Evolutionary conservation across 176 grass and related monocot species (phyloP).

Genomic region (Aegilops bicornis): DNA sequence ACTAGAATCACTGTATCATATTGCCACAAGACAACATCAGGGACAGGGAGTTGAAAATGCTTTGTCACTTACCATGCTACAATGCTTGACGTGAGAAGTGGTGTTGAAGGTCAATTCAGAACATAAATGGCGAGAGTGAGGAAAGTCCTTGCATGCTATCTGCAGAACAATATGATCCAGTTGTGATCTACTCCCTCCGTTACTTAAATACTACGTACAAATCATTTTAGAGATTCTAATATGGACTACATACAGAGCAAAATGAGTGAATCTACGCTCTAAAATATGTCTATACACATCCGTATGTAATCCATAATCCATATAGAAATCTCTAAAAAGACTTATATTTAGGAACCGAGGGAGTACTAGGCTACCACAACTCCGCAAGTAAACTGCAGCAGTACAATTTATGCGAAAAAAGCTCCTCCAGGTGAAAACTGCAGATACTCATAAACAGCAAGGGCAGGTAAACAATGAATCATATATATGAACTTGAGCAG

Average conservation of each 20-base stretch:
- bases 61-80: conserved; percentile 59
- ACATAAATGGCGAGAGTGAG: conserved; percentile 81
- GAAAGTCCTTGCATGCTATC: conserved; percentile 88
- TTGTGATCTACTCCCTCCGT: no score
- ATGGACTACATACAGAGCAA: no score
- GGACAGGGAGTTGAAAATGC: not conserved
- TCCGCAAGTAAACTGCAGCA: not conserved
- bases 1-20: not conserved
- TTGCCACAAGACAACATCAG: not conserved
- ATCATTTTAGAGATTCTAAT: no score
- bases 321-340: no score
- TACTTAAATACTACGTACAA: no score
- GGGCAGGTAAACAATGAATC: not conserved
- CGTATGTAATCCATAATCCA: no score
- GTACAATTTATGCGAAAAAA: not conserved
- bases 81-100: conserved; percentile 69
- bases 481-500: no score
- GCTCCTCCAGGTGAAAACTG: not conserved
- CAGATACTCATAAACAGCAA: not conserved
- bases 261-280: no score
- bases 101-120: conserved; percentile 66
- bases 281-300: no score
- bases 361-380: no score
- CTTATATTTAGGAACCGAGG: no score
- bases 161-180: not conserved